These are phyloP conservation scores for Candida germanica DNA, from an alignment of 805 yeast species.

Conservation along the genomic window DNA sequence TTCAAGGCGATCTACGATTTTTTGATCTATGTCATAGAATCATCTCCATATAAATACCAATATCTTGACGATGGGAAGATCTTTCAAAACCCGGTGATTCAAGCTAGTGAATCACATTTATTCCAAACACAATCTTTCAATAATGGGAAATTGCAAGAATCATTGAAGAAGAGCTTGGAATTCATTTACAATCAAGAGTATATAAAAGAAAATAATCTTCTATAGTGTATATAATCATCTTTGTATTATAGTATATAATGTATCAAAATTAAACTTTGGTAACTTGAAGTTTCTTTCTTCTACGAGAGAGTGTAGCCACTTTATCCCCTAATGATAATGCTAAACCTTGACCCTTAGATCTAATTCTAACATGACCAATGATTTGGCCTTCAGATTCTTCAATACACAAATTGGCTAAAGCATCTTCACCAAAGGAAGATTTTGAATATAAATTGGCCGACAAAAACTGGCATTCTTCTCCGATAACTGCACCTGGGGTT, in stretches of 20 bases:
- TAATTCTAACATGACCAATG: constrained; percentile 91
- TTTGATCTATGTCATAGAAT: constrained; percentile 7
- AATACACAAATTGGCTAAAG: constrained; percentile 90
- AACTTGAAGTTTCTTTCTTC: constrained; percentile 21
- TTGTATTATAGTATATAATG: constrained; percentile 2
- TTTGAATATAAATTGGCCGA: constrained; percentile 92
- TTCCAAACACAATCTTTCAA: constrained; percentile 16
- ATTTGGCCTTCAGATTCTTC: constrained; percentile 79
- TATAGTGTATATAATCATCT: not conserved
- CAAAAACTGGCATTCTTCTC: constrained; percentile 85
- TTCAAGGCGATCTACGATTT: constrained; percentile 19
- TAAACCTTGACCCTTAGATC: constrained; percentile 97
- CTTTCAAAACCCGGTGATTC: constrained; percentile 14
- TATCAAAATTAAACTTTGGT: constrained; percentile 11
- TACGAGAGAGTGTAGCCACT: constrained; percentile 77
- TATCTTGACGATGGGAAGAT: constrained; percentile 16
- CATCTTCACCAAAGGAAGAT: constrained; percentile 96
- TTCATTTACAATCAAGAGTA: constrained; percentile 6
- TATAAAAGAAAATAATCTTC: constrained; percentile 9
- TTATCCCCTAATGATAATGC: constrained; percentile 94
- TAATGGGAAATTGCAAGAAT: constrained; percentile 8
- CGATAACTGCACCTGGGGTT: constrained; percentile 88
- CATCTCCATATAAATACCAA: constrained; percentile 6
- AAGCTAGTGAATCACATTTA: constrained; percentile 17
- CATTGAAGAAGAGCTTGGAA: constrained; percentile 6